Conservation (phyloP, 345 rosid species). For the Eucalyptus pumila region DNA sequence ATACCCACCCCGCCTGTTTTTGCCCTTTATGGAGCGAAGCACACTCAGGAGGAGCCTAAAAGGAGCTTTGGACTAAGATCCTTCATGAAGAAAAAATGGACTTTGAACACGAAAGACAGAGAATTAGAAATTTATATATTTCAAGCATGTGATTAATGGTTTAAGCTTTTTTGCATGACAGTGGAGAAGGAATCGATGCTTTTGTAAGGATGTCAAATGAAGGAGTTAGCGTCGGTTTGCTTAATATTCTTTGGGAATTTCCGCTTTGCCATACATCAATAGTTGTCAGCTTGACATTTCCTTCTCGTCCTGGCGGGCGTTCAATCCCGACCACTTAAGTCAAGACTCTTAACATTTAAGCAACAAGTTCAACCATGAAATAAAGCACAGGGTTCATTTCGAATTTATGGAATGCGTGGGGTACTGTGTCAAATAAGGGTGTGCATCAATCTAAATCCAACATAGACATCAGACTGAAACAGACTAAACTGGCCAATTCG, state of each 20-base stretch:
- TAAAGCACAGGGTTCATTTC: background rate
- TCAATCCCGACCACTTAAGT: background rate
- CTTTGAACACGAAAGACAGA: background rate
- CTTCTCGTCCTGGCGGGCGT: background rate
- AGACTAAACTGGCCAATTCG: rapidly evolving
- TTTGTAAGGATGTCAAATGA: background rate
- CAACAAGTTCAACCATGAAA: background rate
- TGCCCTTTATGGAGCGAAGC: background rate
- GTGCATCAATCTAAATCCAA: background rate
- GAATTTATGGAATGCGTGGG: background rate
- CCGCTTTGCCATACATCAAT: background rate
- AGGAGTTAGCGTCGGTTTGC: background rate
- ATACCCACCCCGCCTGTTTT: background rate
- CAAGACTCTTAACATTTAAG: background rate
- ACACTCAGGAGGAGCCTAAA: background rate
- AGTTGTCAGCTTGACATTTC: background rate
- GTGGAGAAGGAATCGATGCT: background rate
- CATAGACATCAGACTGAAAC: background rate
- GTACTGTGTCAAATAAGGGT: background rate
- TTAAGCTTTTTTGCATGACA: background rate
- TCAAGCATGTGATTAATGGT: background rate
- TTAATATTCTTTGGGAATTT: background rate
- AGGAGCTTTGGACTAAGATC: background rate
- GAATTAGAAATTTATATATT: background rate
- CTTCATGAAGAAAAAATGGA: background rate